A percentile compares a stretch with the other conserved stretches of the same genome.
phyloP scores from a whole-genome alignment of 2,329 filamentous ascomycete species.

The Colletotrichum acutatum region DNA sequence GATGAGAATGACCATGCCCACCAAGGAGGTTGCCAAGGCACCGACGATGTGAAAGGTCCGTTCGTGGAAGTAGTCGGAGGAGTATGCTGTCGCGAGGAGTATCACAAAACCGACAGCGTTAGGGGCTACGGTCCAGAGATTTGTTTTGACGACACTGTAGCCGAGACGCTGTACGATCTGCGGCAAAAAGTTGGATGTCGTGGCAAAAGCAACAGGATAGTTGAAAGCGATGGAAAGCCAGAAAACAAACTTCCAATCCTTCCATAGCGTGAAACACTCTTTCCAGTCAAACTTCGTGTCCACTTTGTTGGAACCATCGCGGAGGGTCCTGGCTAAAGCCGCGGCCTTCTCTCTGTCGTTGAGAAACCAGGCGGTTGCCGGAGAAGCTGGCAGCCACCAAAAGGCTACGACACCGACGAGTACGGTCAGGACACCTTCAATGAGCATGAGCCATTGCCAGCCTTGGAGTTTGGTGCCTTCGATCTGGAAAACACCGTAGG shows the following conservation, averaged over 20 bases:
- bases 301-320: conserved; percentile 48
- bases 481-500: not conserved
- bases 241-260: not conserved
- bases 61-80: conserved; percentile 57
- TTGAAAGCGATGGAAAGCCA: not conserved
- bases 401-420: not conserved
- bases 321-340: conserved; percentile 50
- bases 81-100: conserved; percentile 54
- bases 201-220: not conserved
- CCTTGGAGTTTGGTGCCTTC: not conserved
- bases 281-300: not conserved
- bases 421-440: not conserved
- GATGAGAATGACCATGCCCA: conserved; percentile 60
- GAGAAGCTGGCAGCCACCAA: conserved; percentile 44
- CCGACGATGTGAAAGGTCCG: conserved; percentile 58
- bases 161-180: not conserved
- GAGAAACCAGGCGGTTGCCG: conserved; percentile 58
- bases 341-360: conserved; percentile 58
- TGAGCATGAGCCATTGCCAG: not conserved
- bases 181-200: not conserved
- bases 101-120: conserved; percentile 59
- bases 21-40: conserved; percentile 43
- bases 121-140: not conserved
- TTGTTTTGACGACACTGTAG: not conserved
- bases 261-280: not conserved